Evolutionary conservation across 768 basidiomycete genomes (phyloP), one percentile per base, ranked within the genome.

Genomic region (Boletus pseudopeckii): DNA sequence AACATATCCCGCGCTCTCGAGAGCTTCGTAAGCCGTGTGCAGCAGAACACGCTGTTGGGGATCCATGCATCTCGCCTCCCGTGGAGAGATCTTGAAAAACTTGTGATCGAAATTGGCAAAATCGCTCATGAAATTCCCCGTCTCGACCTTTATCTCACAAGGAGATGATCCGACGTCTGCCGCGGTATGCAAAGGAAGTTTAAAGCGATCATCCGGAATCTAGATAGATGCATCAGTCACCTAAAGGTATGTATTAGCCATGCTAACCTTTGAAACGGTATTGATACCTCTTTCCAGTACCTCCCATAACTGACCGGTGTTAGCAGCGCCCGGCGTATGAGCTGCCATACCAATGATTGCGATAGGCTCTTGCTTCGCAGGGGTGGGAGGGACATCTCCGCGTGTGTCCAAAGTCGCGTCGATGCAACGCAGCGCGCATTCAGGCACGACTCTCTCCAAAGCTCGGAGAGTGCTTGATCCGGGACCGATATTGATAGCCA

Each of bases 301-400:
- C 10, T 79, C 69, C 88, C 88, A 88, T 2, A 90, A 71, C 49
- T 76, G 68, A 7, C 70, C 65, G 4, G 70, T 58, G 59, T 76
- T 73, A 1, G 69, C 58, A 3, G 85, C 84, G 3, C 84, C 81
- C 0, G 78, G 78, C 22, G 77, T 64, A 36, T 71, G 80, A 39
- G 82, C 74, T 1, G 85, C 82, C 85, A 88, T 87, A 9, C 88
- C 88, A 45, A 88, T 72, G 52, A 89, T 80, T 0, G 88, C 88
- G 45, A 90, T 80, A 4, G 82, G 77, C 43, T 81, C 76, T 56
- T 77, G 75, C 38, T 72, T 72, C 6, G 53, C 50, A 20, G 37
- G 48, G 9, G 38, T 14, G 8, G 47, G 34, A 32, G 13, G 14
- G 10, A 53, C 45, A n/a, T 45, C 58, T 24, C 43, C 54, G 6